Percentiles rank a stretch among this genome's conserved stretches.
These are phyloP conservation scores for Naumovozyma baii DNA, from an alignment of 805 yeast species.

Conservation along the genomic window DNA sequence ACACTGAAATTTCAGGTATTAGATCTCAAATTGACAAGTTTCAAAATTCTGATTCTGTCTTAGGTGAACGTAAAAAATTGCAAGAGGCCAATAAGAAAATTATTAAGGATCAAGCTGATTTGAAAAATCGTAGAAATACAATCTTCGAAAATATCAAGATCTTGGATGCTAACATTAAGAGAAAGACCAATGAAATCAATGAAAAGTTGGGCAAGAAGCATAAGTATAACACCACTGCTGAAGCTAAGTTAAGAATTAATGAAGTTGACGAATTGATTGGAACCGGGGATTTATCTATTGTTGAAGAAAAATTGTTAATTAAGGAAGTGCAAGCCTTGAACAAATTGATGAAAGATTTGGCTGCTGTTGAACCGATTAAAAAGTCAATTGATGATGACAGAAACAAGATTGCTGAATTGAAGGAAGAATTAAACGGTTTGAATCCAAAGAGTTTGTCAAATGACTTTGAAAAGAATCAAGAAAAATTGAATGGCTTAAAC, in stretches of 20 bases:
- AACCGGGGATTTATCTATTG: constrained; percentile 72
- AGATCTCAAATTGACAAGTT: constrained; percentile 45
- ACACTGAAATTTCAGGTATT: constrained; percentile 42
- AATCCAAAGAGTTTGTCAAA: constrained; percentile 57
- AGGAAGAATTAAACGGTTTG: constrained; percentile 47
- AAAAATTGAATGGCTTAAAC: constrained; percentile 58
- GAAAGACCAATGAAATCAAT: constrained; percentile 66
- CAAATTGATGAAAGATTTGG: constrained; percentile 71
- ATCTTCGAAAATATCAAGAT: constrained; percentile 58
- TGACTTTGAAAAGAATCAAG: constrained; percentile 58
- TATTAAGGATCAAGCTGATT: constrained; percentile 38
- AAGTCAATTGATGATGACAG: constrained; percentile 71
- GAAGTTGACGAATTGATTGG: constrained; percentile 66
- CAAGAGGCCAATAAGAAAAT: constrained; percentile 38
- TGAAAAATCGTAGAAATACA: constrained; percentile 37
- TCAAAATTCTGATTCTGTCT: constrained; percentile 38
- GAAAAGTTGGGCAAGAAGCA: constrained; percentile 37
- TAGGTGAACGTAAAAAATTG: constrained; percentile 46
- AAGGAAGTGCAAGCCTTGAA: constrained; percentile 80
- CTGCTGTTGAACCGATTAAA: constrained; percentile 63
- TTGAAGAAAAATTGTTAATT: constrained; percentile 77
- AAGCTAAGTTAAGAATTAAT: constrained; percentile 56
- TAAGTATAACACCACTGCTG: constrained; percentile 56
- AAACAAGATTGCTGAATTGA: constrained; percentile 64
- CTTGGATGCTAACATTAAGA: constrained; percentile 61